Evolutionary conservation across 768 basidiomycete genomes (phyloP), one percentile per base, ranked within the genome.

Genomic region (Phlegmacium glaucopus): DNA sequence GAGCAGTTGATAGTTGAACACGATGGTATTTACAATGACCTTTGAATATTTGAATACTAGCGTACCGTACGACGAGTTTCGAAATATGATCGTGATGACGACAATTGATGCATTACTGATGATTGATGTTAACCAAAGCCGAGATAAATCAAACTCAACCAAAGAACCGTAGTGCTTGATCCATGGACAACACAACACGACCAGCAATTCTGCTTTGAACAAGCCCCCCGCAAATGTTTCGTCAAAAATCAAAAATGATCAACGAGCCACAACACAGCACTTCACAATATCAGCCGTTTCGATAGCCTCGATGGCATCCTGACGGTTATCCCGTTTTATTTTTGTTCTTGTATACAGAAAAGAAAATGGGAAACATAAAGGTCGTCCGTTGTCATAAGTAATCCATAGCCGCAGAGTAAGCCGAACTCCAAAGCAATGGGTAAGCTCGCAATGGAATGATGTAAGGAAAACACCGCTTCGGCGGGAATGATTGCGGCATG

Each of bases 241-340:
- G 29, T 8, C 16, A 49, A 46, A 50, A 12, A 12, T 10, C 3
- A 49, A 34, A 47, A 48, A 22, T 35, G 22, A 37, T 35, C 27
- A 40, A 29, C 16, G 42, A 32, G 15, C 6, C 43, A 36, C 41
- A 6, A 42, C 11, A 15, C 72, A 80, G 52, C 48, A 82, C 77
- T 72, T 63, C 30, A 71, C 62, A 36, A 90, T 74, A 4, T 80
- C 76, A 0, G 66, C 56, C 29, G 90, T 83, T 2, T 80, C 77
- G 37, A 94, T 67, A 0, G 93, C 87, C 64, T 95, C 92, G 9
- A 77, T 63, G 3, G 90, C 82, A 59, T 94, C 93, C 64, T 92
- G 90, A 32, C 87, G 79, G 65, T 90, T 91, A 1, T 87, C 82
- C 12, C 76, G 70, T 44, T 74, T 83, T 80, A 45, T 61, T 77